A percentile compares a stretch with the other conserved stretches of the same genome.
These are phyloP conservation scores for Solanum lycopersicoides DNA, from an alignment of 257 asterid species.

Conservation along the genomic window DNA sequence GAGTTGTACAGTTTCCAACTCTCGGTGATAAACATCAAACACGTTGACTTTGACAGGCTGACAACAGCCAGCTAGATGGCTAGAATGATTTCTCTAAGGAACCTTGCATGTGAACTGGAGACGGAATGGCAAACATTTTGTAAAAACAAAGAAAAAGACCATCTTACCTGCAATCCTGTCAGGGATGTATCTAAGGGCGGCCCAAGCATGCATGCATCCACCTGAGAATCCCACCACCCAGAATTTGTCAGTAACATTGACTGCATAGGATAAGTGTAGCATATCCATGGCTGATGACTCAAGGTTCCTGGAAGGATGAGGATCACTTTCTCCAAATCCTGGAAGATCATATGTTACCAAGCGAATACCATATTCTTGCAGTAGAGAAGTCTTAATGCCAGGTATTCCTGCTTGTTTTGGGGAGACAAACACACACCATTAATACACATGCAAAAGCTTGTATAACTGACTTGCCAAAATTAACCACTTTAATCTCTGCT, in stretches of 20 bases:
- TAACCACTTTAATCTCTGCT: background rate
- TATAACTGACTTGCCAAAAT: background rate
- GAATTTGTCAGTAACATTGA: conserved; percentile 67
- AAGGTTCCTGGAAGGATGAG: conserved; percentile 74
- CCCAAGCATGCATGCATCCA: conserved; percentile 90
- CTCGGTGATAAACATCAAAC: background rate
- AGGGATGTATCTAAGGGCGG: conserved; percentile 89
- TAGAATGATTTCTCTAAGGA: background rate
- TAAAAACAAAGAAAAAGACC: background rate
- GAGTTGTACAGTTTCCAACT: background rate
- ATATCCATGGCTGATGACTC: conserved; percentile 93
- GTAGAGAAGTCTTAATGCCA: conserved; percentile 49
- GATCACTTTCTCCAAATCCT: conserved; percentile 96
- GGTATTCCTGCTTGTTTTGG: conserved; percentile 58
- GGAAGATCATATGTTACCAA: conserved; percentile 86
- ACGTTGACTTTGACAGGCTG: background rate
- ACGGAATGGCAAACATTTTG: background rate
- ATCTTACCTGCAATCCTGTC: conserved; percentile 74
- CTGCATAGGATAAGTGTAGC: conserved; percentile 69
- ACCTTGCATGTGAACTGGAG: background rate
- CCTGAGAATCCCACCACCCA: conserved; percentile 79
- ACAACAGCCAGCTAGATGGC: background rate
- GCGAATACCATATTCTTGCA: conserved; percentile 78
- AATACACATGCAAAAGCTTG: background rate
- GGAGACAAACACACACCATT: background rate